Base-by-base conservation (phyloP, 805 yeast species). In the Komagataella kurtzmanii region DNA sequence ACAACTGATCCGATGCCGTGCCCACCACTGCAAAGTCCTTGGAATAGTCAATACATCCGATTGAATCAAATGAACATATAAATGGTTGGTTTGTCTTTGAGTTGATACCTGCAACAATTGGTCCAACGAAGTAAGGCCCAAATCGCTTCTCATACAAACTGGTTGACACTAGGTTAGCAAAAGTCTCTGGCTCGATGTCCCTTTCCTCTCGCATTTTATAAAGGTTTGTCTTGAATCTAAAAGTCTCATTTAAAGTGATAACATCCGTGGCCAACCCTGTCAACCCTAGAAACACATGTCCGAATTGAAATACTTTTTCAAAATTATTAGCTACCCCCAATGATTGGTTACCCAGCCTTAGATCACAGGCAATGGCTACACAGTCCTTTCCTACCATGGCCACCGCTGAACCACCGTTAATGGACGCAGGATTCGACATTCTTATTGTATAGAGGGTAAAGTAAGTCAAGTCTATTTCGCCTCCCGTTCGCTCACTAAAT, bases 301-400 rank as follows among this genome's bases (percentile, higher is more conserved):
- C 96, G 65, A 81, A 83, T 58, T 81, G 82, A 65, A 91, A 89
- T 54, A 93, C 76, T 73, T 93, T 93, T 63, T 93, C 97, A 67
- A 93, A 95, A 62, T 89, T 84, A 67, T 89, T 89, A 49, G 97
- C 74, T 48, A 93, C 80, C 52, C 98, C 97, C 21, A 93, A 73
- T 6, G 96, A 87, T 67, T 93, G 99, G 65, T 82, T 81, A 19
- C 99, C 99, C 55, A 93, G 74, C 62, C 98, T 83, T 63, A 93
- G 74, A 70, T 93, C 99, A 60, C 93, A 84, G 3, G 97, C 99
- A 61, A 93, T 89, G 30, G 98, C 99, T 52, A 93, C 90, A 74
- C 99, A 93, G 59, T 89, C 97, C 65, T 95, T 90, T 61, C 99
- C 99, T 23, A 84, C 84, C 99, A 93, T 93, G 57, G 99, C 99